These are phyloP conservation scores for Brassica balearica DNA, from an alignment of 441 rosid species.

Conservation along the genomic window DNA sequence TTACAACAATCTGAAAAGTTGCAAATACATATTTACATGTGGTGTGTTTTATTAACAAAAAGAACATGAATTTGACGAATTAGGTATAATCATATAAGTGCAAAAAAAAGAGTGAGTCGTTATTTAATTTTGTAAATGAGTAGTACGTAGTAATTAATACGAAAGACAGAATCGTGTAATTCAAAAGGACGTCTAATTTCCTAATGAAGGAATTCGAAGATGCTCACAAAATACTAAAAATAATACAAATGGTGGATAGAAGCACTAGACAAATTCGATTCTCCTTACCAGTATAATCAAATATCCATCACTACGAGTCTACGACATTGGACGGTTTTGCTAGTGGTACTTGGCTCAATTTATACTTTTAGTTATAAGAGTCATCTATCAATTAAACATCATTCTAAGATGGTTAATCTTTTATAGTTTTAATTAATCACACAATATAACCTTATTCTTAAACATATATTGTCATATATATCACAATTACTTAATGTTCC, in stretches of 20 bases:
- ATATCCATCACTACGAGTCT: slow-evolving; percentile 26
- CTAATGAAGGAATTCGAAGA: slow-evolving; percentile 18
- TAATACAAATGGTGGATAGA: slow-evolving; percentile 22
- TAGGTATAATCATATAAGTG: not conserved
- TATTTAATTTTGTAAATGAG: not conserved
- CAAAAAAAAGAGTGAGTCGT: not conserved
- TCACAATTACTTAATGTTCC: not conserved
- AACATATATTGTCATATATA: not conserved
- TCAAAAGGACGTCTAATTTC: slow-evolving; percentile 13
- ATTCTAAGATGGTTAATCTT: not conserved
- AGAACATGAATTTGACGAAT: not conserved
- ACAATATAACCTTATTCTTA: not conserved
- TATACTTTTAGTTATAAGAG: not conserved
- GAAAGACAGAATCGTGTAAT: slow-evolving; percentile 32
- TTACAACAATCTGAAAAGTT: not conserved
- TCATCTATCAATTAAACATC: not conserved
- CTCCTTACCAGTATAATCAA: slow-evolving; percentile 29
- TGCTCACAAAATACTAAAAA: slow-evolving; percentile 7
- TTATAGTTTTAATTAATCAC: not conserved
- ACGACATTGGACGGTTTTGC: slow-evolving; percentile 18
- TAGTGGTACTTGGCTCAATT: slow-evolving; percentile 3
- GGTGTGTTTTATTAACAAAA: not conserved
- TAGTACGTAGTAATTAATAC: slow-evolving; percentile 1
- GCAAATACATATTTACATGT: not conserved
- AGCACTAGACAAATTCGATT: slow-evolving; percentile 40